These are phyloP conservation scores for Cyberlindnera xishuangbannaensis DNA, from an alignment of 805 yeast species.

Conservation along the genomic window DNA sequence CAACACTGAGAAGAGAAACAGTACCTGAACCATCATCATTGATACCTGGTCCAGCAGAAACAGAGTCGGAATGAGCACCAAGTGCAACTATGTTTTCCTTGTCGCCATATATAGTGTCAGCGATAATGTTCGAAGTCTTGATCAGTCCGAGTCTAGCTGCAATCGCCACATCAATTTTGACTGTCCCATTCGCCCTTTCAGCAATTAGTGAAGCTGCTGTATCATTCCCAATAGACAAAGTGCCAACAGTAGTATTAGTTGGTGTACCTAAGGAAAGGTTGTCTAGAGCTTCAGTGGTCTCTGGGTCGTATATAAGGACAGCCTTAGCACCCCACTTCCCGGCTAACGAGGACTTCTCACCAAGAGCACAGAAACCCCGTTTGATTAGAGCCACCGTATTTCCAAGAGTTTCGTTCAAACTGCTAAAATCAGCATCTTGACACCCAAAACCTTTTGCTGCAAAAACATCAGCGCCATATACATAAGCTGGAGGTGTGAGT, in stretches of 20 bases:
- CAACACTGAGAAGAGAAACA: slow-evolving; percentile 78
- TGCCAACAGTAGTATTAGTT: slow-evolving; percentile 56
- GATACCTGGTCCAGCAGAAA: slow-evolving; percentile 88
- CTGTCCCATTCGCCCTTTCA: slow-evolving; percentile 19
- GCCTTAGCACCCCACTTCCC: slow-evolving; percentile 74
- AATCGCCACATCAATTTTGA: slow-evolving; percentile 39
- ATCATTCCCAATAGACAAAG: slow-evolving; percentile 55
- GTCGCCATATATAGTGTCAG: slow-evolving; percentile 81
- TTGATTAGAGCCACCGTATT: slow-evolving; percentile 57
- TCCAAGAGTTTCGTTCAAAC: slow-evolving; percentile 27
- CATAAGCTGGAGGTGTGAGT: slow-evolving; percentile 73
- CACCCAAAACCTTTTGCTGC: slow-evolving; percentile 67
- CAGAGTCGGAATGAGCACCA: slow-evolving; percentile 94
- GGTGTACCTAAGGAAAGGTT: slow-evolving; percentile 61
- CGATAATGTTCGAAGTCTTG: slow-evolving; percentile 72
- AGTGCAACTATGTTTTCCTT: slow-evolving; percentile 79
- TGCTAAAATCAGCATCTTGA: slow-evolving; percentile 53
- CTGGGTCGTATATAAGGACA: slow-evolving; percentile 63
- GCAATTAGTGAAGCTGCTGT: slow-evolving; percentile 25
- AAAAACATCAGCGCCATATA: slow-evolving; percentile 53
- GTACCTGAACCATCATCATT: slow-evolving; percentile 96
- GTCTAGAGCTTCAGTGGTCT: slow-evolving; percentile 44
- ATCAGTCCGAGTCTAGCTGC: slow-evolving; percentile 66
- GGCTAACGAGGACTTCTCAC: slow-evolving; percentile 69
- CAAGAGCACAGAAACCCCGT: slow-evolving; percentile 84